Evolutionary conservation across 371 early-diverging fungal genomes (phyloP), one percentile per base, ranked within the genome.

Genomic region (Haplosporangium sp.): DNA sequence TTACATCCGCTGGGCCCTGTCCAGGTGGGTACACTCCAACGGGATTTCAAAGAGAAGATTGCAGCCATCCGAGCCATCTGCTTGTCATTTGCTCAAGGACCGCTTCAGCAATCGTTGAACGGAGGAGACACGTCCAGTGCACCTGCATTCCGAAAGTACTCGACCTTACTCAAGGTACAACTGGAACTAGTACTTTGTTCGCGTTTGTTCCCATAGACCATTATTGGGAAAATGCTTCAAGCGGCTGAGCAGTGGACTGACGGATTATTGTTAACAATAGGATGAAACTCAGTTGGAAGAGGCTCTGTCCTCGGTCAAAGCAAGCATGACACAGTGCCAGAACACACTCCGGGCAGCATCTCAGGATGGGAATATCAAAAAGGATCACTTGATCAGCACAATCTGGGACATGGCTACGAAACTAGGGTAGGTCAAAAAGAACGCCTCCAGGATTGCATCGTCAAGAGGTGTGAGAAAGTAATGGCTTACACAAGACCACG

Each of bases 51-150:
- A 43, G 79, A 85, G 42, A 82, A 83, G 50, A 86, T 87, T 48
- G 83, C 84, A 13, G 73, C 76, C 4, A 86, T 89, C 51, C 86
- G 89, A 29, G 81, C 86, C 16, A 81, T 86, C 18, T 87, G 89
- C 43, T 83, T 86, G 11, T 86, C 87, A 46, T 89, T 89, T 55
- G 87, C 87, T 54, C 84, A 84, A 9, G 87, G 87, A 64, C 87
- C 87, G 0, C 63, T 88, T 20, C 85, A 86, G n/a, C 87, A 89
- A 70, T 86, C 87, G 9, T 82, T 86, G 64, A 87, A 85, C 48
- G 83, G 85, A 67, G 86, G 89, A 12, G 83, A 80, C 23, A 54
- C 82, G 5, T 86, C 87, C 2, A 85, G 83, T 18, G 85, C 86
- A 55, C 81, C 87, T 18, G 83, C 87, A 2, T 86, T 89, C 55